Base-by-base conservation (phyloP, 2,329 filamentous ascomycete species). In the Capronia coronata region DNA sequence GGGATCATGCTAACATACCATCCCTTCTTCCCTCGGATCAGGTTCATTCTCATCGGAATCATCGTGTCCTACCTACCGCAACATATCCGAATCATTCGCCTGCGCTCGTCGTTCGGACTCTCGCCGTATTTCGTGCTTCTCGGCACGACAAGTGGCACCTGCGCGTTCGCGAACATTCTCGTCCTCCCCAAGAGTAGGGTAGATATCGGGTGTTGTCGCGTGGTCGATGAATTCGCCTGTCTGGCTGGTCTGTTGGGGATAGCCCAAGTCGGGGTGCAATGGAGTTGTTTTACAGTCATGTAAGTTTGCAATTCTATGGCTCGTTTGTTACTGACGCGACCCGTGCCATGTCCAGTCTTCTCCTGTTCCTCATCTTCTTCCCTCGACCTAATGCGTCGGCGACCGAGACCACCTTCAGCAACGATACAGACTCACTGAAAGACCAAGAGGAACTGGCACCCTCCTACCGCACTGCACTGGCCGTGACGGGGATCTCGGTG, bases 291-390 rank as follows among this genome's bases (percentile, higher is more conserved):
- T 67, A 84, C 83, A 61, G 76, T 90, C 59, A 95, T 97, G 93
- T 96, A 69, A 63, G 84, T 71, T n/a, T n/a, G n/a, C n/a, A n/a
- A n/a, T n/a, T n/a, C n/a, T n/a, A n/a, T n/a, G n/a, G n/a, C n/a
- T n/a, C n/a, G n/a, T n/a, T n/a, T n/a, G n/a, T n/a, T n/a, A n/a
- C n/a, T n/a, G n/a, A n/a, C n/a, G n/a, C n/a, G n/a, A 30, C 8
- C 25, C 13, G 16, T 18, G 16, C 32, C n/a, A n/a, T 14, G 13
- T 14, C 5, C 13, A 97, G 91, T 59, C 82, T 97, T 45, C 74
- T 94, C 16, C 78, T 98, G n/a, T 98, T 94, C 70, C 79, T 97
- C 49, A 80, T 94, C 61, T 98, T 94, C 76, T 96, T 94, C 69
- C 87, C 87, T 29, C 82, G 83, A 61, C 75, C 75, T 2, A 37